Base-by-base conservation (phyloP, 805 yeast species). In the Wickerhamiella spandovensis region DNA sequence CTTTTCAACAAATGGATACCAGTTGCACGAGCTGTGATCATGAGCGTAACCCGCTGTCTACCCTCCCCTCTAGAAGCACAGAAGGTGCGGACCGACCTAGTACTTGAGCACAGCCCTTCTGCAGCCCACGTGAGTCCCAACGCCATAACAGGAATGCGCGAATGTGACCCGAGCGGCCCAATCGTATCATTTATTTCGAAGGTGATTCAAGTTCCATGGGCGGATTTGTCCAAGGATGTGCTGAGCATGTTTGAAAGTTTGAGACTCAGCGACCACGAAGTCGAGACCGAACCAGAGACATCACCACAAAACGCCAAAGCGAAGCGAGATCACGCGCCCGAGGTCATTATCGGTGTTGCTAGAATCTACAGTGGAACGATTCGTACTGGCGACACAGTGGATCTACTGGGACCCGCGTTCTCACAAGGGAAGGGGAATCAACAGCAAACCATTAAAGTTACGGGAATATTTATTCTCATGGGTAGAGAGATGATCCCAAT, bases 1-100 rank as follows among this genome's bases (percentile, higher is more conserved):
- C 75, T 92, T 3, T 79, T 90, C 78, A 78, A 87, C 1, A 97
- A 90, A 62, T 92, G 98, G 97, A 69, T 92, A 21, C 97, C 99
- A 0, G 77, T 92, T 4, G 83, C 97, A 22, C 81, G 84, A 38
- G 85, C 97, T 0, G 76, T 90, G 8, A 67, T 92, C 25, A 73
- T 92, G 9, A 79, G 95, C 1, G 95, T 90, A 4, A 81, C 89
- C 30, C 92, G 87, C 52, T 77, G 78, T 53, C 65, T 92, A 46
- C 96, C 97, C 0, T 83, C 94, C 7, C 98, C 98, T 1, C 59
- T 73, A 5, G 70, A 63, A 1, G 84, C 97, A 0, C 99, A 92
- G 64, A 67, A 66, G 21, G 77, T 73, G 32, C 76, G 97, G 56
- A 76, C 86, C 54, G 82, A 81, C 10, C 75, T 76, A 13, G 74